Base-by-base conservation (phyloP, 257 asterid genomes). In the Euphrasia confusa region DNA sequence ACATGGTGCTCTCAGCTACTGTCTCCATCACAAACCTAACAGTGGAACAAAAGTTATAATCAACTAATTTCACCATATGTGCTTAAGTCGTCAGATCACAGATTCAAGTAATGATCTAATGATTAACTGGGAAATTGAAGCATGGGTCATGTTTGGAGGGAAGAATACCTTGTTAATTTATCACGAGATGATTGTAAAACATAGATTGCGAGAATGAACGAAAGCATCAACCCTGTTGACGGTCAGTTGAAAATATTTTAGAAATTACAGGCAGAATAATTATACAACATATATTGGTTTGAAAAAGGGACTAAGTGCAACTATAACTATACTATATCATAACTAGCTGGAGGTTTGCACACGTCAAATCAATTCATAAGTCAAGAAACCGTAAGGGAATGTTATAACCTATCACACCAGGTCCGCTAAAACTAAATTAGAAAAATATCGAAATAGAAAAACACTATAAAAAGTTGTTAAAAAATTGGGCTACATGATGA, bases 111-210 rank as follows among this genome's bases (percentile, higher is more conserved):
- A 9, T 8, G 42, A 37, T 8, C 2, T 37, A 37, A 61, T 63
- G 53, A 63, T 45, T 49, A 33, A 12, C 35, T n/a, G 6, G 45
- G 12, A 64, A 44, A 66, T 14, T 54, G 71, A 54, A 74, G 67
- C 21, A 44, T 39, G 54, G 63, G 47, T 24, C 37, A 5, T 7
- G 42, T 15, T 50, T 37, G 58, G 67, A 61, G 54, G 67, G 49
- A 21, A 54, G 17, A 56, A 65, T 84, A 90, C 99, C 95, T 83
- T 47, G 90, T 84, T 60, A 93, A 69, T 83, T 93, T 89, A 73
- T 93, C 99, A 69, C 66, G 81, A 67, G 99, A 89, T 70, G 99
- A 93, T 71, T 89, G 99, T 74, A 93, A 67, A 21, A 83, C 77
- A 40, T 87, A 85, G 75, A 89, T 77, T 7, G 94, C 78, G 68